Conservation (phyloP, 495 filamentous ascomycete genomes). For the Clohesyomyces aquaticus region DNA sequence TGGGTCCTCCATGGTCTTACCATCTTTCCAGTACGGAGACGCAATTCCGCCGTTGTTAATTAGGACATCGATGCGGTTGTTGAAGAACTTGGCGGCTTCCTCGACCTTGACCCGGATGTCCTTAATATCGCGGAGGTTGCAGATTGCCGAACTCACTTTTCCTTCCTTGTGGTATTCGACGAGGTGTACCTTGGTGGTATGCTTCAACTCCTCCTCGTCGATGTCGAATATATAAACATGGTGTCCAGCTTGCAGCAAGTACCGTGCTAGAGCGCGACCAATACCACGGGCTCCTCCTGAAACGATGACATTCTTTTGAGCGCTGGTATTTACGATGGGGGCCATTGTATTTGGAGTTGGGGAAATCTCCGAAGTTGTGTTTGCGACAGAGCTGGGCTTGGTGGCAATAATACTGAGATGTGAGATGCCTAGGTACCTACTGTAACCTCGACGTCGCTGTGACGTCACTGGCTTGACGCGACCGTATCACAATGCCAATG, state of each 20-base stretch:
- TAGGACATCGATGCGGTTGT: slow-evolving; percentile 43
- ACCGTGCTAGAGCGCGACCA: slow-evolving; percentile 40
- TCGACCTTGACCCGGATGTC: slow-evolving; percentile 38
- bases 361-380: too few species aligned
- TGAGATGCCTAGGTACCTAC: too few species aligned
- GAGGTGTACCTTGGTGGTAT: slow-evolving; percentile 39
- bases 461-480: too few species aligned
- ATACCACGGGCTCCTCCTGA: slow-evolving; percentile 46
- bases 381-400: too few species aligned
- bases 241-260: slow-evolving; percentile 42
- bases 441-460: too few species aligned
- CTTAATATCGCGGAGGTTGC: slow-evolving; percentile 43
- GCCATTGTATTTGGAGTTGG: background rate
- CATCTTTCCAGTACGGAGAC: slow-evolving; percentile 41
- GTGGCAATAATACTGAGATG: too few species aligned
- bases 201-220: slow-evolving; percentile 42
- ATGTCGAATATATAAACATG: slow-evolving; percentile 45
- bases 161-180: slow-evolving; percentile 18
- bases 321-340: background rate
- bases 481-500: too few species aligned
- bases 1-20: slow-evolving; percentile 39
- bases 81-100: slow-evolving; percentile 41
- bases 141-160: slow-evolving; percentile 33
- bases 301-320: slow-evolving; percentile 38
- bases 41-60: slow-evolving; percentile 40